Conservation (phyloP, 2,329 filamentous ascomycete genomes). For the Sporothrix variecibatus region DNA sequence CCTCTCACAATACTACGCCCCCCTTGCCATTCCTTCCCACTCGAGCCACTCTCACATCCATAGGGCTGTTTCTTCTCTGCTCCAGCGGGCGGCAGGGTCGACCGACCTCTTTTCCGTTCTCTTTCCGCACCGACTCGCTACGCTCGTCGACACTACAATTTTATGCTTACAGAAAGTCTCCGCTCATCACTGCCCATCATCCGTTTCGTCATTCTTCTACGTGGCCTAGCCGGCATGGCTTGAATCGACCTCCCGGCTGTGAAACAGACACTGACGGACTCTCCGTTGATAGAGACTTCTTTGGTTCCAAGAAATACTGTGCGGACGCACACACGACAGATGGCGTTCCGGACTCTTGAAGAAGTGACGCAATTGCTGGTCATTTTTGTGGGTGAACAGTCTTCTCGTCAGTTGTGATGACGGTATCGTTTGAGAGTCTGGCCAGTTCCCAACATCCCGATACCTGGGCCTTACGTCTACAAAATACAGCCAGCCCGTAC, state of each 20-base stretch:
- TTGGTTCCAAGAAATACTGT: neutral
- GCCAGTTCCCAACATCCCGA: neutral
- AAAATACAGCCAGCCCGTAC: neutral
- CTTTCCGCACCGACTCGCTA: neutral
- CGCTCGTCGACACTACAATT: neutral
- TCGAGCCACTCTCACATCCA: constrained; percentile 10
- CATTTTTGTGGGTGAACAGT: neutral
- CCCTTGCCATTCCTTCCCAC: neutral
- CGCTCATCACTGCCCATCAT: neutral
- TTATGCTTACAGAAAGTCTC: neutral
- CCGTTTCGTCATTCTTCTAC: constrained; percentile 10
- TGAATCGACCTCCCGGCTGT: neutral
- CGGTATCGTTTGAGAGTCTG: neutral
- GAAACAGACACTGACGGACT: neutral
- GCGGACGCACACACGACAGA: constrained; percentile 1
- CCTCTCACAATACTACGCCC: neutral
- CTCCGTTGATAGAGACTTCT: neutral
- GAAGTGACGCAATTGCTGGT: neutral
- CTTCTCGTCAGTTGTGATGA: neutral
- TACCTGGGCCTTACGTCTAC: too few species aligned
- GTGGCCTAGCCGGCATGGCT: neutral
- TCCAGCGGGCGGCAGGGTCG: neutral
- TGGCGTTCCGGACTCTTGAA: neutral
- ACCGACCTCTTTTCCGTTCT: neutral
- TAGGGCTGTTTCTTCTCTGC: constrained; percentile 9